Conservation (phyloP, 2,329 filamentous ascomycete genomes). For the Neofusicoccum cordaticola region DNA sequence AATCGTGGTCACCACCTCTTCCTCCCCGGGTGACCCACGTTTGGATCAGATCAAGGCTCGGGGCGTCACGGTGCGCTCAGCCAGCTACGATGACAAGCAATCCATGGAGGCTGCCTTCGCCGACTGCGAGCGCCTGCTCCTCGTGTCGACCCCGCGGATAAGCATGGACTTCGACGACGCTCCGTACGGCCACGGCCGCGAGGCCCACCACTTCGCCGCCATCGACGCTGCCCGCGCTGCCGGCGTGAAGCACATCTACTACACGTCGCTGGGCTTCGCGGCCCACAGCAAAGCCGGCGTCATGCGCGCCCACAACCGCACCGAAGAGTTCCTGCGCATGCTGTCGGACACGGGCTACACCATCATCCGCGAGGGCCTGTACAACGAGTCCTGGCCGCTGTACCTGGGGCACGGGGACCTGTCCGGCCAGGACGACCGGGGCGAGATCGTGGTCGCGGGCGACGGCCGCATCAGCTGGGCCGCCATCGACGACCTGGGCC, state of each 20-base stretch:
- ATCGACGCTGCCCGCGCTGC: conserved; percentile 42
- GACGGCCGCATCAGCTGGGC: conserved; percentile 46
- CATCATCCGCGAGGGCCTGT: conserved; percentile 44
- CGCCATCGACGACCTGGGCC: conserved; percentile 42
- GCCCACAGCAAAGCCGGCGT: conserved; percentile 42
- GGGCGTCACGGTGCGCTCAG: conserved; percentile 33
- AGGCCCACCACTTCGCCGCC: conserved; percentile 44
- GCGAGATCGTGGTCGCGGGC: conserved; percentile 40
- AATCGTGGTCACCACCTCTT: conserved; percentile 36
- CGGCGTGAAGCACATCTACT: conserved; percentile 46
- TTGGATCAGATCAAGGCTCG: conserved; percentile 32
- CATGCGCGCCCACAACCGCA: conserved; percentile 48
- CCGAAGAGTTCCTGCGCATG: conserved; percentile 39
- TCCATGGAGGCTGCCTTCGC: conserved; percentile 28
- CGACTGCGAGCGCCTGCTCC: conserved; percentile 42
- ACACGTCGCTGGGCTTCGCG: conserved; percentile 44
- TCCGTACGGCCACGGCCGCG: conserved; percentile 40
- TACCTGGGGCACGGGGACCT: conserved; percentile 46
- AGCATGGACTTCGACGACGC: conserved; percentile 45
- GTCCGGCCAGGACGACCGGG: conserved; percentile 32
- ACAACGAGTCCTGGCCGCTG: conserved; percentile 48
- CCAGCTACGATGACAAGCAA: conserved; percentile 19
- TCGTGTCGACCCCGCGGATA: conserved; percentile 45
- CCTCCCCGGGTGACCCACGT: conserved; percentile 17
- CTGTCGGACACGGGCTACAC: conserved; percentile 30